Percentiles rank a stretch among this genome's conserved stretches.
Conservation (phyloP, 805 yeast genomes). For the Barnettozyma sp. region DNA sequence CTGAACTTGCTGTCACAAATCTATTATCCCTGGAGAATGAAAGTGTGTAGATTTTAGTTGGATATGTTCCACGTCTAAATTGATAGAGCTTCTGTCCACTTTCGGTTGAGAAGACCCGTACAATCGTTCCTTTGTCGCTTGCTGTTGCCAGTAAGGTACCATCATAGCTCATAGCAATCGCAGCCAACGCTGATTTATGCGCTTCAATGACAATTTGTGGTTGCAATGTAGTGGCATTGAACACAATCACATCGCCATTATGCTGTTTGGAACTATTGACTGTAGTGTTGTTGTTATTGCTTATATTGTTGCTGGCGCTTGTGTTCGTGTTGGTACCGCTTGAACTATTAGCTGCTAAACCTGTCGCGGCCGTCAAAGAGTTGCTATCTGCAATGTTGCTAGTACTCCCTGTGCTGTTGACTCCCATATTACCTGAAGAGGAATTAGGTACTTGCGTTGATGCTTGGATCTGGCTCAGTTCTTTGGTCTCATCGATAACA, state of each 20-base stretch:
- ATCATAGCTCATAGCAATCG: constrained; percentile 54
- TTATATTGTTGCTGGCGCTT: too few relatives aligned
- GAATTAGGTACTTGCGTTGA: constrained; percentile 1
- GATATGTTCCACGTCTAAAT: constrained; percentile 78
- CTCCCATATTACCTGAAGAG: too few relatives aligned
- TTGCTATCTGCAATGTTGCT: not conserved
- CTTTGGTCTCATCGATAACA: constrained; percentile 5
- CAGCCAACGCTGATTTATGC: constrained; percentile 63
- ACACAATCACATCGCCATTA: constrained; percentile 64
- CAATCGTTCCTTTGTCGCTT: constrained; percentile 71
- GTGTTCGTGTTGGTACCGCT: too few relatives aligned
- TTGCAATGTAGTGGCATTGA: constrained; percentile 52
- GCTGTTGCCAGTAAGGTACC: constrained; percentile 68
- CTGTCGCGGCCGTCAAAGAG: too few relatives aligned
- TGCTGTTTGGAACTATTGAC: constrained; percentile 30
- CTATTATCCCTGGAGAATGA: constrained; percentile 65
- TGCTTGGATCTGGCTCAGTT: constrained; percentile 1
- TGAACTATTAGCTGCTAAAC: too few relatives aligned
- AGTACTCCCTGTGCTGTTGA: not conserved
- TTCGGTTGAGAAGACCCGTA: constrained; percentile 58
- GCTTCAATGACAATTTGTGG: constrained; percentile 68
- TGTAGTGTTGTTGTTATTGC: not conserved
- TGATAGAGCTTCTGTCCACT: constrained; percentile 60
- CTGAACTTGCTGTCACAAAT: constrained; percentile 74
- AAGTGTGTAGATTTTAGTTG: constrained; percentile 71